Evolutionary conservation across 2,329 filamentous ascomycete species (phyloP).

Genomic region (Chaetomium strumarium): DNA sequence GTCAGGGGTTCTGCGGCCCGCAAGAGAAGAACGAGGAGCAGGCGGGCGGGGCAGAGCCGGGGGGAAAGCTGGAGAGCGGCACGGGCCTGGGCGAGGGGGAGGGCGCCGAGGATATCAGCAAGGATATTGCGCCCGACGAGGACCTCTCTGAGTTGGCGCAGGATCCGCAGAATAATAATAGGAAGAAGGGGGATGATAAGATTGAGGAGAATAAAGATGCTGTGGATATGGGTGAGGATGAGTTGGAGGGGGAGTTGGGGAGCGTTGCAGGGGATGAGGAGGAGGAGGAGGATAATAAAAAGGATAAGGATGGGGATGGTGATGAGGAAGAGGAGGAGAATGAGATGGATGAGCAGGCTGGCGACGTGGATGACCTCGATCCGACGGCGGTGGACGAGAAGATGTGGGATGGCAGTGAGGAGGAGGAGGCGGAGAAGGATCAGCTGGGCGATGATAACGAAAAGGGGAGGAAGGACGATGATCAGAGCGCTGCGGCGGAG

Average conservation of each 20-base stretch:
- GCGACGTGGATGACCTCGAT: constrained; percentile 86
- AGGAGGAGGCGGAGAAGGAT: constrained; percentile 76
- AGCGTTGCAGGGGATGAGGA: constrained; percentile 57
- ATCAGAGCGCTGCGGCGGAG: constrained; percentile 50
- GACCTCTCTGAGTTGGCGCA: constrained; percentile 88
- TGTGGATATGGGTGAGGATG: constrained; percentile 87
- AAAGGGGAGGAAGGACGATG: constrained; percentile 61
- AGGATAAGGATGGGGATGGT: constrained; percentile 57
- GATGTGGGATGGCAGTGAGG: constrained; percentile 89
- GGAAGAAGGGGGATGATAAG: constrained; percentile 59
- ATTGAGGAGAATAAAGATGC: constrained; percentile 79
- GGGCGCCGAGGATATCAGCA: constrained; percentile 95
- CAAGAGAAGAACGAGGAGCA: constrained; percentile 71
- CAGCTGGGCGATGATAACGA: constrained; percentile 63
- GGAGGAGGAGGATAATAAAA: constrained; percentile 53
- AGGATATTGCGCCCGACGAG: constrained; percentile 90
- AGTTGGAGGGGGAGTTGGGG: constrained; percentile 79
- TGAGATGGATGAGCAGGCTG: constrained; percentile 85
- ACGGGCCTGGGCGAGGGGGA: constrained; percentile 93
- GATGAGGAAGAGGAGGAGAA: constrained; percentile 56
- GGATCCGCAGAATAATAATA: constrained; percentile 67
- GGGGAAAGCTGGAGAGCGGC: constrained; percentile 81
- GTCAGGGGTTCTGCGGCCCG: constrained; percentile 87
- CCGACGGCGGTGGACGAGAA: constrained; percentile 92
- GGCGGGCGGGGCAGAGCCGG: constrained; percentile 52